Evolutionary conservation across 192 early-diverging fungal genomes (phyloP).

Genomic region (Thamnidium elegans): DNA sequence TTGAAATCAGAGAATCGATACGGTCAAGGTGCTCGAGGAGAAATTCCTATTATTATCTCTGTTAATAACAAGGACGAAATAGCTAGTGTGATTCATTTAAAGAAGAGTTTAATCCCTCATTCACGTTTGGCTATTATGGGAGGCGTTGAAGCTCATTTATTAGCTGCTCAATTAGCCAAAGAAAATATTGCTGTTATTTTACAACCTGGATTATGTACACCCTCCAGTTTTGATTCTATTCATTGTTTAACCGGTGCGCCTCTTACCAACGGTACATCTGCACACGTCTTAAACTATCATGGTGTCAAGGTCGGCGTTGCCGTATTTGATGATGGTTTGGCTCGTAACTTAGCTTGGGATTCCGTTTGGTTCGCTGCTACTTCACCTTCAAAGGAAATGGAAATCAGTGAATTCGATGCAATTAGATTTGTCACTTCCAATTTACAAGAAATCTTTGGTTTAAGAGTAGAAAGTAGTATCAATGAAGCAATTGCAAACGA

Average conservation of each 20-base stretch:
- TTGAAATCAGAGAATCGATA: constrained; percentile 34
- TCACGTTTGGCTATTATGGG: constrained; percentile 52
- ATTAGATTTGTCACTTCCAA: constrained; percentile 70
- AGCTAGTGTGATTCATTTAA: constrained; percentile 56
- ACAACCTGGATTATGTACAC: constrained; percentile 61
- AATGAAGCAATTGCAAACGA: background rate
- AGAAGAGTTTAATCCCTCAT: constrained; percentile 47
- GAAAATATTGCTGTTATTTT: constrained; percentile 62
- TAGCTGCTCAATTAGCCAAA: constrained; percentile 57
- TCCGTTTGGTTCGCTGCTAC: constrained; percentile 65
- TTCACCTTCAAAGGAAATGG: constrained; percentile 21
- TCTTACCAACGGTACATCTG: constrained; percentile 46
- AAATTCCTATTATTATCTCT: constrained; percentile 48
- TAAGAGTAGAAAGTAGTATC: constrained; percentile 12
- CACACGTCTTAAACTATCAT: constrained; percentile 51
- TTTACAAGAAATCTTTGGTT: constrained; percentile 62
- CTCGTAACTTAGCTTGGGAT: constrained; percentile 71
- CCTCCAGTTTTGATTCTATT: constrained; percentile 58
- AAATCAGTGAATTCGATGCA: constrained; percentile 58
- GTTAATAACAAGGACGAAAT: constrained; percentile 64
- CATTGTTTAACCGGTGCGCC: constrained; percentile 59
- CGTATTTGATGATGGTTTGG: constrained; percentile 46
- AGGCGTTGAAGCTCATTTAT: constrained; percentile 62
- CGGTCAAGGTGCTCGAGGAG: constrained; percentile 41
- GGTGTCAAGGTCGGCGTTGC: constrained; percentile 62